Percentiles rank a stretch among this genome's conserved stretches.
phyloP scores from a whole-genome alignment of 2,329 filamentous ascomycete species.

The Calonectria henricotiae region DNA sequence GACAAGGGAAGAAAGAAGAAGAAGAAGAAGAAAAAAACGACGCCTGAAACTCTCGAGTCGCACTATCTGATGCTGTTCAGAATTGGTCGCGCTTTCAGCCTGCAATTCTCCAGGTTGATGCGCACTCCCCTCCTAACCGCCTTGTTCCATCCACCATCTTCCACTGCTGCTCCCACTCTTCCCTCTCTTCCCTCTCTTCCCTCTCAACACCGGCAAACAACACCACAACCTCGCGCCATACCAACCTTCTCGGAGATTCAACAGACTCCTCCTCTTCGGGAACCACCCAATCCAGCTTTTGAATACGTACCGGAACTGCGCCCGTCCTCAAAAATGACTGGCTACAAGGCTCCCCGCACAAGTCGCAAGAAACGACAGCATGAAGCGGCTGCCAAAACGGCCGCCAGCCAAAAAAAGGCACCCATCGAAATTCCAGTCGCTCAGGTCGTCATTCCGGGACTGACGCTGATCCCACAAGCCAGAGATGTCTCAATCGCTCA shows the following conservation, averaged over 20 bases:
- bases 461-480: constrained; percentile 15
- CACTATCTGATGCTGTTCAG: constrained; percentile 17
- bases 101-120: constrained; percentile 20
- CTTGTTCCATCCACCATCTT: background rate
- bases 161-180: background rate
- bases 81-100: constrained; percentile 23
- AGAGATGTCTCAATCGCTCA: background rate
- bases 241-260: background rate
- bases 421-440: background rate
- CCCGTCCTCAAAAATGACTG: constrained; percentile 3
- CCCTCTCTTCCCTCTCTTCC: background rate
- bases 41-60: constrained; percentile 7
- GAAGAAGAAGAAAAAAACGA: background rate
- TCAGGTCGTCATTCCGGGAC: constrained; percentile 15
- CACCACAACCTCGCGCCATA: background rate
- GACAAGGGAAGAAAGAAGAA: background rate
- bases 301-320: background rate
- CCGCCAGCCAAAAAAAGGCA: background rate
- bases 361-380: constrained; percentile 6
- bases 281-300: background rate
- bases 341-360: constrained; percentile 15
- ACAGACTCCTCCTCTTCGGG: background rate
- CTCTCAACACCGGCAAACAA: background rate
- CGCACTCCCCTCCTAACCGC: constrained; percentile 18
- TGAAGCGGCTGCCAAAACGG: background rate